Conservation (phyloP, 768 basidiomycete genomes). For the Cantharellus cinnabarinus region DNA sequence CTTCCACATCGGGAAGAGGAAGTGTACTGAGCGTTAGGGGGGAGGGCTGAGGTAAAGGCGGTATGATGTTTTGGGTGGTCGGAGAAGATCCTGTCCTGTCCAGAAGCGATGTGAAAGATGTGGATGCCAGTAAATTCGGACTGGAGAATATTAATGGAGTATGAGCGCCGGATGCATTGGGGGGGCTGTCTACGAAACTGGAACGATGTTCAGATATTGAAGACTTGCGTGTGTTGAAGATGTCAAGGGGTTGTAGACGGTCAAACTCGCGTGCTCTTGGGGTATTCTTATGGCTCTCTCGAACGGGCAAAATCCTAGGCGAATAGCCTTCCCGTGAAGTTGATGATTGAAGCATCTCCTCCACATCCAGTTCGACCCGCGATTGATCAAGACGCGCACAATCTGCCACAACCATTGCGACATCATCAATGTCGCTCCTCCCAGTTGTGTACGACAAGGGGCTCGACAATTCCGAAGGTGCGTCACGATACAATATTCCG, state of each 20-base stretch:
- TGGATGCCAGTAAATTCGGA: background rate
- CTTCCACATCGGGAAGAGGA: background rate
- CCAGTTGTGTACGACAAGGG: conserved; percentile 40
- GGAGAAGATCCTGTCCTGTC: background rate
- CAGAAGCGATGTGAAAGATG: background rate
- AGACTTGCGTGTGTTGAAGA: background rate
- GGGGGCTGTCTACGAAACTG: no score
- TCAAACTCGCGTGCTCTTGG: background rate
- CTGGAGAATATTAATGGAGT: background rate
- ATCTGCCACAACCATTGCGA: conserved; percentile 40
- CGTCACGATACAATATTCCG: conserved; percentile 44
- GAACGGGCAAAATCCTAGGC: background rate
- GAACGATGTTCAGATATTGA: background rate
- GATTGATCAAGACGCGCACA: conserved; percentile 18
- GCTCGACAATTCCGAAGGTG: conserved; percentile 38
- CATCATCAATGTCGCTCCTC: conserved; percentile 23
- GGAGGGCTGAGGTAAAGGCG: background rate
- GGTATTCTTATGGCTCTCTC: background rate
- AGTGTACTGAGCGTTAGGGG: background rate
- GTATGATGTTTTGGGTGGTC: background rate
- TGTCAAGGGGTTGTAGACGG: background rate
- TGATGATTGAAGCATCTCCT: background rate
- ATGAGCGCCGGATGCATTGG: no score
- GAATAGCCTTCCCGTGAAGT: background rate
- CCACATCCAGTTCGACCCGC: background rate